Conservation (phyloP, 768 basidiomycete genomes). For the Auriscalpium microsporum region DNA sequence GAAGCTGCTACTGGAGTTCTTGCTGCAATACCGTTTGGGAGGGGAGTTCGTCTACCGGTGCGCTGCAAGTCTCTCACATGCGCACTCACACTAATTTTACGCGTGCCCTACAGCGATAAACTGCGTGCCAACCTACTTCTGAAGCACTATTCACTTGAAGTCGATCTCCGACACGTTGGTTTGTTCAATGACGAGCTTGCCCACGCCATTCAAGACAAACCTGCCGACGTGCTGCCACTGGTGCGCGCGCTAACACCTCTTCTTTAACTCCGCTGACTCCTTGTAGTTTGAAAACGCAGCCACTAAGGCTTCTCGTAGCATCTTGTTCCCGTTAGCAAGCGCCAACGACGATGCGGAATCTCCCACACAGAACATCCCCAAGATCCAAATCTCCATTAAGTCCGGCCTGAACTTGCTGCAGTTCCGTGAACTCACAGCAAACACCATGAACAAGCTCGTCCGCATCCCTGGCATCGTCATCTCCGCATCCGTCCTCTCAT, state of each 20-base stretch:
- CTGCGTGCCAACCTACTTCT: slow-evolving; percentile 82
- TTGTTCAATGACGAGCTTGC: slow-evolving; percentile 93
- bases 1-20: slow-evolving; percentile 74
- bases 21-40: slow-evolving; percentile 80
- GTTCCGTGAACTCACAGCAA: slow-evolving; percentile 88
- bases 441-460: slow-evolving; percentile 92
- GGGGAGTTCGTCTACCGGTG: slow-evolving; percentile 90
- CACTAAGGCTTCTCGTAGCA: slow-evolving; percentile 71
- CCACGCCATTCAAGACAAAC: slow-evolving; percentile 81
- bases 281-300: slow-evolving; percentile 86
- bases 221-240: slow-evolving; percentile 81
- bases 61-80: slow-evolving; percentile 12
- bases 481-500: slow-evolving; percentile 88
- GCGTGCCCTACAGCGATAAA: slow-evolving; percentile 54
- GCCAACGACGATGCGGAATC: slow-evolving; percentile 37
- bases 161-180: slow-evolving; percentile 39
- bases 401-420: slow-evolving; percentile 91
- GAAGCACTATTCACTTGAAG: slow-evolving; percentile 65
- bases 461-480: slow-evolving; percentile 98
- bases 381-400: slow-evolving; percentile 79
- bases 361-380: slow-evolving; percentile 45
- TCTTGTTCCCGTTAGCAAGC: slow-evolving; percentile 73
- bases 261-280: background rate
- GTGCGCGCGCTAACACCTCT: slow-evolving; percentile 34
- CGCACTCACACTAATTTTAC: background rate